A percentile compares a stretch with the other conserved stretches of the same genome.
Conservation (phyloP, 331 rosid species). For the Arachis monticola region DNA sequence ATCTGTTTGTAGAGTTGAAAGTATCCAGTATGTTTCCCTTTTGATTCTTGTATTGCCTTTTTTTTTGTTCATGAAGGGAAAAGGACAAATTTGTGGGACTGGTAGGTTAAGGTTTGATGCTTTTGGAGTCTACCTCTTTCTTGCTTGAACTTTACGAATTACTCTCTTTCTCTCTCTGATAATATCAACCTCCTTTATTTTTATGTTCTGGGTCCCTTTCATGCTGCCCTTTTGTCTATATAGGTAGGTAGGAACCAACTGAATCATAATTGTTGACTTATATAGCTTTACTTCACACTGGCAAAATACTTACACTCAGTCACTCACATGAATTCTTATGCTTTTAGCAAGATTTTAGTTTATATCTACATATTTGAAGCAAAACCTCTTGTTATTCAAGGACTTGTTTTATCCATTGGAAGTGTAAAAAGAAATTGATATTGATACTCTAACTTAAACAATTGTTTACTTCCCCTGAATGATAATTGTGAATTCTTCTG, state of each 20-base stretch:
- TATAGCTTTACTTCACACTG: conserved; percentile 25
- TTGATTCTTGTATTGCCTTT: conserved; percentile 30
- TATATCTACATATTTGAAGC: neutral
- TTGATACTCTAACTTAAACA: neutral
- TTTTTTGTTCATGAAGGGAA: conserved; percentile 7
- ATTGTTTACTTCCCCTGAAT: too few species aligned
- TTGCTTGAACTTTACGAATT: conserved; percentile 40
- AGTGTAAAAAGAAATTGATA: conserved; percentile 2
- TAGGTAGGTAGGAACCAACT: conserved; percentile 1
- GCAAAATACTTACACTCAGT: neutral
- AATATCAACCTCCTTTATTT: too few species aligned
- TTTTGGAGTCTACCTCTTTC: conserved; percentile 31
- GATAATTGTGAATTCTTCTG: neutral
- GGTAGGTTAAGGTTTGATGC: conserved; percentile 25
- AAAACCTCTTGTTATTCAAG: conserved; percentile 3
- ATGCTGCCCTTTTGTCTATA: conserved; percentile 4
- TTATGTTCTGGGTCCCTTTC: neutral
- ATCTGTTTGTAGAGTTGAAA: conserved; percentile 6
- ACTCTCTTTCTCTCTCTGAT: neutral
- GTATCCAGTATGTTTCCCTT: neutral
- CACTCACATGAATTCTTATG: neutral
- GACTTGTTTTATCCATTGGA: conserved; percentile 12
- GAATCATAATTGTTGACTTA: neutral
- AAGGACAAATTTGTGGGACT: conserved; percentile 28
- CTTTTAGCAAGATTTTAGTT: conserved; percentile 1